Percentiles rank a stretch among this genome's conserved stretches.
Conservation (phyloP, 129 eudicot species). For the Oenanthe sinensis region DNA sequence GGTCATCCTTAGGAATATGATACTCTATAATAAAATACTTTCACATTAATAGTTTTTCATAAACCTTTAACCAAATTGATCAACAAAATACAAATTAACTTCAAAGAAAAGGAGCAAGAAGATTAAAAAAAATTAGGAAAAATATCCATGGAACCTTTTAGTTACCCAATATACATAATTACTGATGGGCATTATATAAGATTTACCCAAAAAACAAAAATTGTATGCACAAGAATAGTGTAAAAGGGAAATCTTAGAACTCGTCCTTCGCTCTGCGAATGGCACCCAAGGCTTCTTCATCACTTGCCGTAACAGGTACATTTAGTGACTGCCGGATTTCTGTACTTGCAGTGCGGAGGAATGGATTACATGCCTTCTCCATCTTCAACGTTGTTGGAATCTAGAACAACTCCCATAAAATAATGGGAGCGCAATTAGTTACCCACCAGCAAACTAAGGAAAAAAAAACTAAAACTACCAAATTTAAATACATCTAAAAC, state of each 20-base stretch:
- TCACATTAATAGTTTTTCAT: too few relatives aligned
- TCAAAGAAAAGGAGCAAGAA: neutral
- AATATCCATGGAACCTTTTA: neutral
- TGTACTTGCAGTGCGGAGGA: conserved; percentile 72
- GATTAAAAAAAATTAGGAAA: neutral
- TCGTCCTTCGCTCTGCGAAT: conserved; percentile 82
- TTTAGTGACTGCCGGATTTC: conserved; percentile 60
- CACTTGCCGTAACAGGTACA: conserved; percentile 55
- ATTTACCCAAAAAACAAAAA: neutral
- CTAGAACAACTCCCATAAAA: conserved; percentile 28
- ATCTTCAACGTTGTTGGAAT: conserved; percentile 71
- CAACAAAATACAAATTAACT: neutral
- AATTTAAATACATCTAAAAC: too few relatives aligned
- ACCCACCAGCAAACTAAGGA: neutral
- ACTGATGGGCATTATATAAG: neutral
- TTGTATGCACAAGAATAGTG: conserved; percentile 16
- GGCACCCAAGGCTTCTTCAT: conserved; percentile 65
- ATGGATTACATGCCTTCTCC: conserved; percentile 84
- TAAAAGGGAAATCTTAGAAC: conserved; percentile 29
- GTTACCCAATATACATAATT: neutral
- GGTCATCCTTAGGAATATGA: too few relatives aligned
- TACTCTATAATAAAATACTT: too few relatives aligned
- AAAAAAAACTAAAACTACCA: too few relatives aligned
- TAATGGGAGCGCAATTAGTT: neutral
- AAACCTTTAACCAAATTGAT: neutral